Conservation (phyloP, 176 grass and related monocot species). For the Panicum miliaceum region DNA sequence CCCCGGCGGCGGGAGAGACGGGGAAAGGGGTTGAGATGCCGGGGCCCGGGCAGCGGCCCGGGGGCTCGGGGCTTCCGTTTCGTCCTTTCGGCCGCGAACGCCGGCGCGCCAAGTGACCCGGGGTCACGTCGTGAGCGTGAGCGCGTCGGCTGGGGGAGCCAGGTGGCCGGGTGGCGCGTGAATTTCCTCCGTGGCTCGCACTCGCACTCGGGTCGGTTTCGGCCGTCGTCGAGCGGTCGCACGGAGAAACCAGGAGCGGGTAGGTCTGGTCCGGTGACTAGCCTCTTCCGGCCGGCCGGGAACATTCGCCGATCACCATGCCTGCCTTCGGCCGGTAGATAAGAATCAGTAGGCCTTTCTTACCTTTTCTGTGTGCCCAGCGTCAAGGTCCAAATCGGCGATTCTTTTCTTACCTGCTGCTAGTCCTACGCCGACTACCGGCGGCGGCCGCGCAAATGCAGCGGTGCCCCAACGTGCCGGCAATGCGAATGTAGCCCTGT, state of each 20-base stretch:
- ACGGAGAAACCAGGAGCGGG: background rate
- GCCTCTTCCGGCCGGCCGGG: background rate
- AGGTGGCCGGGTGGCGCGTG: background rate
- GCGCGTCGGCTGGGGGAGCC: background rate
- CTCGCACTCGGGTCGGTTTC: background rate
- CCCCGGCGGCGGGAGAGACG: background rate
- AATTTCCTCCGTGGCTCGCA: background rate
- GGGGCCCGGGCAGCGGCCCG: too few relatives aligned
- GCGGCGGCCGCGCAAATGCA: too few relatives aligned
- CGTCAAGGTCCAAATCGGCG: too few relatives aligned
- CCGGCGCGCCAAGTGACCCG: background rate
- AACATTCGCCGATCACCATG: background rate
- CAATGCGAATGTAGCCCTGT: too few relatives aligned
- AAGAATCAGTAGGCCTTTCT: background rate
- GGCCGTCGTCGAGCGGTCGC: background rate
- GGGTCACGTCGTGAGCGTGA: background rate
- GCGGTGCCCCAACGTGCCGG: too few relatives aligned
- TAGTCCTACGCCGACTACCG: too few relatives aligned
- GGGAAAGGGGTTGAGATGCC: too few relatives aligned
- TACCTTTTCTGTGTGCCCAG: background rate
- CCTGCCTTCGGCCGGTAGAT: background rate
- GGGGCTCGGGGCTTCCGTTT: too few relatives aligned
- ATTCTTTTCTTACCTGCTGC: too few relatives aligned
- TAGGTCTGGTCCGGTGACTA: background rate
- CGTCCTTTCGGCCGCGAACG: background rate